Evolutionary conservation across 1,284 basidiomycete species (phyloP), one percentile per base, ranked within the genome.

Genomic region (Testicularia cyperi): DNA sequence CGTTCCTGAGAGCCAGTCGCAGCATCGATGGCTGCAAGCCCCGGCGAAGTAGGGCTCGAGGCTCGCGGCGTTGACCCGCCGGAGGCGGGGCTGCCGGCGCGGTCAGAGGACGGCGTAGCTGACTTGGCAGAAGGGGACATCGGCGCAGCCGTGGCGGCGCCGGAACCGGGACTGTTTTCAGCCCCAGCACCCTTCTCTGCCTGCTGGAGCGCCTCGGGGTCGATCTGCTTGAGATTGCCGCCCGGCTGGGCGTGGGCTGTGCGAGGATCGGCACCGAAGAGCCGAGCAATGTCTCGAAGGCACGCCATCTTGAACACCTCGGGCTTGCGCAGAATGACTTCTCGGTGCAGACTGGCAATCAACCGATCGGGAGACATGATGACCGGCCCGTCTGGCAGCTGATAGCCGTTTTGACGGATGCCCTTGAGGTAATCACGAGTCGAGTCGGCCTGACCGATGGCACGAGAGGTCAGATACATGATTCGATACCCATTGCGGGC

Each of bases 281-380:
- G 78, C 21, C 92, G 83, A 67, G 92, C 90, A 46, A 99, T 96
- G 78, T 99, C 95, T 27, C 92, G 83, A 60, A 99, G 79, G 78
- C 92, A 97, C 3, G 95, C 94, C 95, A 99, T 99, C 81, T 99
- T 99, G 83, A 99, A 99, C 22, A 98, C 85, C 76, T 99, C 95
- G 0, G 95, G 95, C 79, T 98, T 97, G 27, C 92, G 86, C 46
- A 65, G 27, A 30, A 65, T 71, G 15, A 77, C 84, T 42, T 77
- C 75, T 29, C 94, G 86, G 78, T 98, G 95, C 37, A 98, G 78
- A 24, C 89, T 92, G 3, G 91, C 88, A 83, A 99, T 92, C 44
- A 98, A 77, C 13, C 95, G 83, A 77, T 99, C 95, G 0, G 95
- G 95, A 70, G 89, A 92, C 95, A 99, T 97, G 75, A 98, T 92